These are phyloP conservation scores for Globisporangium canariense DNA, from an alignment of 352 stramenopile species.

Conservation along the genomic window DNA sequence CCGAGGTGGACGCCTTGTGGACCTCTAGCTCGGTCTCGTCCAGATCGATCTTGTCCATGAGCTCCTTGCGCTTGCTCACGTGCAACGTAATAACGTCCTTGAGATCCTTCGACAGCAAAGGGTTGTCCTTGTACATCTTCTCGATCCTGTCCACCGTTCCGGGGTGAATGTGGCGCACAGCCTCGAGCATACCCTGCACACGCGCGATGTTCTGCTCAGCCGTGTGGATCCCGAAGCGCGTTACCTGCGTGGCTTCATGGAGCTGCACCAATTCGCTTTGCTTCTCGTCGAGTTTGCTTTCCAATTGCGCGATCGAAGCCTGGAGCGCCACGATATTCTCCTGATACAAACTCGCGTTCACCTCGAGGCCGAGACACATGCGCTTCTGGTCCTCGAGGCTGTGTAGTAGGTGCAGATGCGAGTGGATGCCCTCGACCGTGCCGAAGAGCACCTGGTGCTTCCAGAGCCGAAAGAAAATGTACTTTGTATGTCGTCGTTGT, in stretches of 20 bases:
- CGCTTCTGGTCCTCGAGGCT: slow-evolving; percentile 79
- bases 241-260: slow-evolving; percentile 58
- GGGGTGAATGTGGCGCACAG: slow-evolving; percentile 63
- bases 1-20: slow-evolving; percentile 23
- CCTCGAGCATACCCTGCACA: slow-evolving; percentile 70
- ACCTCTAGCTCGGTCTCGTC: slow-evolving; percentile 60
- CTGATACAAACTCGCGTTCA: slow-evolving; percentile 53
- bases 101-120: slow-evolving; percentile 62
- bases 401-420: slow-evolving; percentile 53
- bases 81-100: slow-evolving; percentile 55
- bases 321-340: slow-evolving; percentile 61
- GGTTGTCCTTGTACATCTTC: slow-evolving; percentile 60
- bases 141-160: slow-evolving; percentile 65
- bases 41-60: slow-evolving; percentile 49
- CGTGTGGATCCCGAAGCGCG: slow-evolving; percentile 64
- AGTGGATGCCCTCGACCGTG: slow-evolving; percentile 63
- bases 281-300: slow-evolving; percentile 57
- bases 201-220: slow-evolving; percentile 71
- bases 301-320: slow-evolving; percentile 47
- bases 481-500: slow-evolving; percentile 60
- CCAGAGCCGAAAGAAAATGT: slow-evolving; percentile 79
- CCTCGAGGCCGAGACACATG: slow-evolving; percentile 60
- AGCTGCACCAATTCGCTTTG: slow-evolving; percentile 59
- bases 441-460: slow-evolving; percentile 78
- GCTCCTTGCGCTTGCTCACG: slow-evolving; percentile 38